Evolutionary conservation across 495 filamentous ascomycete genomes (phyloP).

Genomic region (Stereocaulon alpinum): DNA sequence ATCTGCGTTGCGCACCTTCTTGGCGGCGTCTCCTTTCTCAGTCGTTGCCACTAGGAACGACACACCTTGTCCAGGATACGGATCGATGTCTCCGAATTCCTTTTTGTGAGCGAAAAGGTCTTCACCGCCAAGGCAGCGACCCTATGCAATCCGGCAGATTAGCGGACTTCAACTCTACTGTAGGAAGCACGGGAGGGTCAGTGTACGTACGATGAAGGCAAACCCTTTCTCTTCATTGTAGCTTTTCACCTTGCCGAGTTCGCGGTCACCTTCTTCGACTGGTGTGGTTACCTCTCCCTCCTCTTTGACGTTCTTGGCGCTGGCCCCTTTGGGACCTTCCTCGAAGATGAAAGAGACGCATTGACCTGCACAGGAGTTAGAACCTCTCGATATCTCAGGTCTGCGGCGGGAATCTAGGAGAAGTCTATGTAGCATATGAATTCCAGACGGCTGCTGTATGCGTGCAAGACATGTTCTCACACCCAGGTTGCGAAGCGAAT

Average conservation of each 20-base stretch:
- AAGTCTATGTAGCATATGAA: too few relatives aligned
- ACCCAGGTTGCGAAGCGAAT: too few relatives aligned
- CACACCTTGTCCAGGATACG: slow-evolving; percentile 11
- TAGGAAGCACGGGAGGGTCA: neutral
- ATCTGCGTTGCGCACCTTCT: slow-evolving; percentile 15
- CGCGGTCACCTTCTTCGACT: slow-evolving; percentile 11
- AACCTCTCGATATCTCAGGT: too few relatives aligned
- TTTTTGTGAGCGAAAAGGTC: slow-evolving; percentile 14
- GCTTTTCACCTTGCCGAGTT: slow-evolving; percentile 15
- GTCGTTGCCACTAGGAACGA: slow-evolving; percentile 9
- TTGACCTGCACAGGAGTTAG: neutral
- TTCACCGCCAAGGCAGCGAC: slow-evolving; percentile 3
- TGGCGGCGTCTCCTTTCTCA: slow-evolving; percentile 15
- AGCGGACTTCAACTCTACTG: neutral
- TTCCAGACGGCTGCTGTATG: too few relatives aligned
- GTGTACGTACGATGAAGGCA: slow-evolving; percentile 8
- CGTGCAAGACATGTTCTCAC: too few relatives aligned
- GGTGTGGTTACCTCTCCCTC: neutral
- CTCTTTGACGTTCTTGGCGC: slow-evolving; percentile 12
- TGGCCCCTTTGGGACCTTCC: slow-evolving; percentile 12
- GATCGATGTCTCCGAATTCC: slow-evolving; percentile 9
- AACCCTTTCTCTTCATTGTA: slow-evolving; percentile 16
- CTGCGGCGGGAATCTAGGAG: too few relatives aligned
- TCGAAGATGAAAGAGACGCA: slow-evolving; percentile 12
- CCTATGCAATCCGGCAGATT: neutral